Percentiles rank a stretch among this genome's conserved stretches.
Evolutionary conservation across 176 grass and related monocot species (phyloP).

Genomic region (Ampelocalamus luodianensis): DNA sequence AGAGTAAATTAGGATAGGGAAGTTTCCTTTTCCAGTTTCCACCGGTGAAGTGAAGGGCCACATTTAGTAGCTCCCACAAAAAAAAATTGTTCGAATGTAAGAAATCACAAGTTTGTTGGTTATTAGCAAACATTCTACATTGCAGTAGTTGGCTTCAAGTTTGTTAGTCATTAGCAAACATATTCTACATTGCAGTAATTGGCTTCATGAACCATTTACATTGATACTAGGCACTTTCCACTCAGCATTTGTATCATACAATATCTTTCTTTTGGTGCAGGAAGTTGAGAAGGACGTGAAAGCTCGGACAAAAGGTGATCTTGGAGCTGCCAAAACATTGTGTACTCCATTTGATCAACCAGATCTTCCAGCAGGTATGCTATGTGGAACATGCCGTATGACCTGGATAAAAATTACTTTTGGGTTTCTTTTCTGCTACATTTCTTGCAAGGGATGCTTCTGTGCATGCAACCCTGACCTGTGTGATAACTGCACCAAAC

Average conservation of each 20-base stretch:
- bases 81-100: neutral
- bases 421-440: neutral
- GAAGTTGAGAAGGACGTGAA: constrained; percentile 74
- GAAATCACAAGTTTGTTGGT: neutral
- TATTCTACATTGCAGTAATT: constrained; percentile 2
- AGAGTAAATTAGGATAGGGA: neutral
- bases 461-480: neutral
- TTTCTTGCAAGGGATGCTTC: neutral
- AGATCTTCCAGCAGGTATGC: constrained; percentile 69
- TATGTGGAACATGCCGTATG: neutral
- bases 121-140: neutral
- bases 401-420: neutral
- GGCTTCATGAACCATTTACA: neutral
- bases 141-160: neutral
- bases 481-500: neutral
- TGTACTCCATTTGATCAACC: constrained; percentile 77
- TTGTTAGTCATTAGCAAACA: neutral
- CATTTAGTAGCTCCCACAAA: neutral
- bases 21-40: neutral
- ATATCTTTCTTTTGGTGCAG: constrained; percentile 24
- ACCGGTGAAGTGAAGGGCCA: neutral
- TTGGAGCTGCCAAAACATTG: constrained; percentile 67
- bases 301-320: constrained; percentile 65
- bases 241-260: neutral
- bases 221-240: neutral